Evolutionary conservation across 2,329 filamentous ascomycete genomes (phyloP).

Genomic region (Colletotrichum orbiculare): DNA sequence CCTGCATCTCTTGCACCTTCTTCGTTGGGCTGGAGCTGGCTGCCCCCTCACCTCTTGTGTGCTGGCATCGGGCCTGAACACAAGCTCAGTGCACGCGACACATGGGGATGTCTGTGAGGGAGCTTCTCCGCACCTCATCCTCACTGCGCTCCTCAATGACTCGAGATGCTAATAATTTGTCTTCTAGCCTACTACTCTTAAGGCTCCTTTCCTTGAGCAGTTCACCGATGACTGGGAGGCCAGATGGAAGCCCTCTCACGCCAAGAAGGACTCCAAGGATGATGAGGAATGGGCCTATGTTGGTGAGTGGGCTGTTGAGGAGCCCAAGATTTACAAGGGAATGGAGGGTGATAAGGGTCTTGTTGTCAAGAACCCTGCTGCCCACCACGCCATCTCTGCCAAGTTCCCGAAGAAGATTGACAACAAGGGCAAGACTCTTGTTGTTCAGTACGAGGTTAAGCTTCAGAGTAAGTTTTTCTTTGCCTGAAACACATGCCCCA

Average conservation of each 20-base stretch:
- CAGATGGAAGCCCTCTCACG: constrained; percentile 93
- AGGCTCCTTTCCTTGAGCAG: constrained; percentile 97
- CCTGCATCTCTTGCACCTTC: not conserved
- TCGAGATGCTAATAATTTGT: constrained; percentile 12
- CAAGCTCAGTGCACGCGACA: constrained; percentile 18
- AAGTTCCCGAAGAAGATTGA: constrained; percentile 98
- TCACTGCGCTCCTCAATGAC: too few species aligned
- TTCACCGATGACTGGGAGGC: constrained; percentile 97
- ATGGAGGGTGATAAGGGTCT: constrained; percentile 96
- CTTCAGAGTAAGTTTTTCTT: constrained; percentile 81
- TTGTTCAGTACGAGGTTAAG: constrained; percentile 99
- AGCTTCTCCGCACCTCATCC: constrained; percentile 14
- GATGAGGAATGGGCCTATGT: constrained; percentile 98
- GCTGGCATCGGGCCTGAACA: constrained; percentile 16
- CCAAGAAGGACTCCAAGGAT: constrained; percentile 90
- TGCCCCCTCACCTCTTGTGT: constrained; percentile 3
- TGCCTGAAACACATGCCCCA: too few species aligned
- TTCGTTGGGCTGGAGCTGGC: constrained; percentile 18
- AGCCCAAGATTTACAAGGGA: constrained; percentile 89
- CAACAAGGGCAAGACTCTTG: constrained; percentile 96
- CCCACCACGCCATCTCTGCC: constrained; percentile 98
- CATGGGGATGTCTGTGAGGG: constrained; percentile 29
- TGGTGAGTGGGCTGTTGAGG: constrained; percentile 96
- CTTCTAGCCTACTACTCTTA: constrained; percentile 81
- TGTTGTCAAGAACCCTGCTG: constrained; percentile 96